phyloP scores from a whole-genome alignment of 2,329 filamentous ascomycete genomes.

The Exserohilum rostratum region DNA sequence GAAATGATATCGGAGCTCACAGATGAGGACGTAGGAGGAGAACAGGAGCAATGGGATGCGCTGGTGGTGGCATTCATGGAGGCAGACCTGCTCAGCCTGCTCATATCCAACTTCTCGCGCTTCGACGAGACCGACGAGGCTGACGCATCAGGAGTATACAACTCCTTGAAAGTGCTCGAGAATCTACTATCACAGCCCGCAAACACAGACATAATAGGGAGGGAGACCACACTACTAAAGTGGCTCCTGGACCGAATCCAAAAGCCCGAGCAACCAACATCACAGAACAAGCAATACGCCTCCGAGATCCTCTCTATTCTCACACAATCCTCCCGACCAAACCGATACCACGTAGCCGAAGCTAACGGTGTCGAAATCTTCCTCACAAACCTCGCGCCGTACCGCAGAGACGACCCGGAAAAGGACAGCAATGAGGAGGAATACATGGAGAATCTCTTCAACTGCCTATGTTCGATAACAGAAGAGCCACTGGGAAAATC shows the following conservation, averaged over 20 bases:
- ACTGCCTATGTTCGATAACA: slow-evolving; percentile 78
- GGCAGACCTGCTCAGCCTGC: slow-evolving; percentile 73
- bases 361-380: slow-evolving; percentile 78
- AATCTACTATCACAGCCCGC: slow-evolving; percentile 76
- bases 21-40: slow-evolving; percentile 86
- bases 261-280: slow-evolving; percentile 68
- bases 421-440: slow-evolving; percentile 91
- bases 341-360: slow-evolving; percentile 66
- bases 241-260: slow-evolving; percentile 82
- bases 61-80: slow-evolving; percentile 68
- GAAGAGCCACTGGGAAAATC: slow-evolving; percentile 76
- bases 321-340: slow-evolving; percentile 73
- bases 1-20: slow-evolving; percentile 90
- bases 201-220: slow-evolving; percentile 73
- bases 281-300: slow-evolving; percentile 94
- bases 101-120: slow-evolving; percentile 78
- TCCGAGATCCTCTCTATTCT: slow-evolving; percentile 91
- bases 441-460: slow-evolving; percentile 93
- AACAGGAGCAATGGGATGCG: slow-evolving; percentile 78
- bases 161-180: slow-evolving; percentile 80
- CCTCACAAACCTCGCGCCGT: slow-evolving; percentile 82
- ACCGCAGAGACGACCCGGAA: slow-evolving; percentile 83
- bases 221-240: slow-evolving; percentile 69
- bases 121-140: slow-evolving; percentile 75
- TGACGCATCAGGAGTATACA: slow-evolving; percentile 85